Evolutionary conservation across 148 eudicot species (phyloP), one percentile per base, ranked within the genome.

Genomic region (Camellia sinensis): DNA sequence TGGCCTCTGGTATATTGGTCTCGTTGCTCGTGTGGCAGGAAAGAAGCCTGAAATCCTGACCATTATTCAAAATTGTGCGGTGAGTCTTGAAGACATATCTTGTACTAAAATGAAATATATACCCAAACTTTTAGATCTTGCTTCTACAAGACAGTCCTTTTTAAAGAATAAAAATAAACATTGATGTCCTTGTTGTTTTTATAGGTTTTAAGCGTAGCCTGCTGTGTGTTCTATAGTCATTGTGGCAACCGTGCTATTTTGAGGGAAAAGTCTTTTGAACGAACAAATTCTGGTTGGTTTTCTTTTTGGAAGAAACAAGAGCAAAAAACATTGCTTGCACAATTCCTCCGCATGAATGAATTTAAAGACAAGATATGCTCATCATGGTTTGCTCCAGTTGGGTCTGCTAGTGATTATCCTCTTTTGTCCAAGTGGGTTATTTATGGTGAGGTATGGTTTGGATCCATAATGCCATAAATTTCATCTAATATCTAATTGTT

Each of bases 361-460:
- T 89, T 94, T 44, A 97, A 97, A 86, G 92, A 94, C 74, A 92
- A 94, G 83, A 91, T 97, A 43, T 94, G 99, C 82, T 89, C 89
- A 74, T 97, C 98, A 75, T 97, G 99, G 99, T 94, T 94, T 88
- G 99, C 97, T 78, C 97, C 99, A 46, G 99, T 97, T 83, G 99
- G 99, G 50, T 97, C 98, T 66, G 99, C 98, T n/a, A 90, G 93
- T 80, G 99, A 97, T 88, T 97, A 94, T 82, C 99, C 99, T 7
- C 89, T 97, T 74, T 74, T 94, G 80, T 97, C 99, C 65, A 94
- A 97, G 89, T 97, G 99, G 99, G 97, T 97, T 72, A 94, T 94
- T 79, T 94, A 94, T 79, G 99, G 98, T 46, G 99, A 97, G 97
- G 99, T 97, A 88, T 80, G 76, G 45, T 75, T 76, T 78, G 63